phyloP scores from a whole-genome alignment of 768 basidiomycete genomes.

The Suillus hirtellus region DNA sequence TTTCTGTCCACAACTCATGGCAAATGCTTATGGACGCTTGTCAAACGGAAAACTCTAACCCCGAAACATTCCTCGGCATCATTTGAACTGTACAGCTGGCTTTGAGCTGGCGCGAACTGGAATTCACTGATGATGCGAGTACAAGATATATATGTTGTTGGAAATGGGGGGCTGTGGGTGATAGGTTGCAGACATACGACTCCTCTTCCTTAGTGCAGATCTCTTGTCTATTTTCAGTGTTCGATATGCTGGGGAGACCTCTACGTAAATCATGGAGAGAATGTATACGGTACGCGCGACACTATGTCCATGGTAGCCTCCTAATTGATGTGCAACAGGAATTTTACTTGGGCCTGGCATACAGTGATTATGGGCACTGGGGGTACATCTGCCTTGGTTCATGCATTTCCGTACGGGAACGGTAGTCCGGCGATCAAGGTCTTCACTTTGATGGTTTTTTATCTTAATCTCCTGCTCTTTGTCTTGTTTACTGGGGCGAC shows the following conservation, averaged over 20 bases:
- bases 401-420: constrained; percentile 44
- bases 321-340: constrained; percentile 26
- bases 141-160: not conserved
- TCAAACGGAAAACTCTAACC: not conserved
- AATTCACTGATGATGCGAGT: not conserved
- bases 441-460: constrained; percentile 39
- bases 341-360: constrained; percentile 51
- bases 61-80: not conserved
- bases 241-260: constrained; percentile 12
- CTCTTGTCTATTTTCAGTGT: not conserved
- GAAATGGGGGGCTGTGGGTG: not conserved
- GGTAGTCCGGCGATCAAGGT: constrained; percentile 33
- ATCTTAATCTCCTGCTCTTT: constrained; percentile 43
- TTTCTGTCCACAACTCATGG: not conserved
- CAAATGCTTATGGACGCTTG: not conserved
- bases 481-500: constrained; percentile 34
- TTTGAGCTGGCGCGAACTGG: not conserved
- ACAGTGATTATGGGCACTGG: constrained; percentile 52
- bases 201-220: not conserved
- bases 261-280: constrained; percentile 38
- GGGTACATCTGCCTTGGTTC: constrained; percentile 38
- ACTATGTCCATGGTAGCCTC: not conserved
- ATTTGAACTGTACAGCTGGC: not conserved
- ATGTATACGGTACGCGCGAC: constrained; percentile 33
- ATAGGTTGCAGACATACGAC: not conserved